A percentile compares a stretch with the other conserved stretches of the same genome.
Conservation (phyloP, 2,329 filamentous ascomycete species). For the Mollisiaceae sp. region DNA sequence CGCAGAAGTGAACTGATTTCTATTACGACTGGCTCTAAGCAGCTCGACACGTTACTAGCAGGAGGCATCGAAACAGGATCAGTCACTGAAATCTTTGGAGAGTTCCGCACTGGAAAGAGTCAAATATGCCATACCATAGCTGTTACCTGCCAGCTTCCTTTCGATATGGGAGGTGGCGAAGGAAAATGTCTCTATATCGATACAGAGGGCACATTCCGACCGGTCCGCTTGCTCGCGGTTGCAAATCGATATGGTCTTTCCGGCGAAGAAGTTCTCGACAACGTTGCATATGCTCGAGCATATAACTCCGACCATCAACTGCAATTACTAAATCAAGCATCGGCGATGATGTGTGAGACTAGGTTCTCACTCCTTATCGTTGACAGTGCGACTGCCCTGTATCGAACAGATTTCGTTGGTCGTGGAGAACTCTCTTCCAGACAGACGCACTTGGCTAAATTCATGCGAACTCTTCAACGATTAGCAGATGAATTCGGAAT, state of each 20-base stretch:
- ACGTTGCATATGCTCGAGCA: conserved; percentile 95
- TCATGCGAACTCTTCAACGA: conserved; percentile 82
- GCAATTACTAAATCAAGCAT: conserved; percentile 90
- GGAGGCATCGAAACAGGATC: conserved; percentile 97
- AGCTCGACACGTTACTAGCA: conserved; percentile 91
- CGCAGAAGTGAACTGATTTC: conserved; percentile 96
- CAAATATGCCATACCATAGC: conserved; percentile 99
- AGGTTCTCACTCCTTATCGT: conserved; percentile 95
- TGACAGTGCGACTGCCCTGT: conserved; percentile 93
- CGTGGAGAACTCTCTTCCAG: conserved; percentile 94
- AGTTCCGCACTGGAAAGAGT: conserved; percentile 97
- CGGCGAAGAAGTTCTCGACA: conserved; percentile 96
- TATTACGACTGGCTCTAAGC: conserved; percentile 97
- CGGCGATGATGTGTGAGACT: conserved; percentile 99
- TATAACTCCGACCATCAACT: conserved; percentile 99
- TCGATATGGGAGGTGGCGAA: conserved; percentile 98
- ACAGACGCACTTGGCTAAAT: conserved; percentile 87
- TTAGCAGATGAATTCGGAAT: conserved; percentile 89
- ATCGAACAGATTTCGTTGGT: conserved; percentile 96
- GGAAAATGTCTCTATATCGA: conserved; percentile 99
- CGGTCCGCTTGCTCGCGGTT: conserved; percentile 86
- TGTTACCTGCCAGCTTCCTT: conserved; percentile 95
- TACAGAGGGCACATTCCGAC: conserved; percentile 95
- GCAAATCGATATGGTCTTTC: conserved; percentile 94
- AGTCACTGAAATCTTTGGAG: conserved; percentile 97